Evolutionary conservation across 768 basidiomycete species (phyloP).

Genomic region (Leccinum uliginosum): DNA sequence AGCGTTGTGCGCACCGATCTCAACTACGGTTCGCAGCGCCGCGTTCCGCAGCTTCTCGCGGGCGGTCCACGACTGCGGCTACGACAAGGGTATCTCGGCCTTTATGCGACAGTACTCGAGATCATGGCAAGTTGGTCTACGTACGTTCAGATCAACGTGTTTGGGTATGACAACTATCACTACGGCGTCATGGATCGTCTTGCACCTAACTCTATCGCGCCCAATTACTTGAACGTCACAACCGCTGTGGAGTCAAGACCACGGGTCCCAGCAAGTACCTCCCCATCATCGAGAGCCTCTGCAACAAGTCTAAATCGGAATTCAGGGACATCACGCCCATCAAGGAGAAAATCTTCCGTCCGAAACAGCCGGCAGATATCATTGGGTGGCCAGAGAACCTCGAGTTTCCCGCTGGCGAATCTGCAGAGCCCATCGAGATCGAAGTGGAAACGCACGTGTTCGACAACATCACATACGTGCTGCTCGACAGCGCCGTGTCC

Average conservation of each 20-base stretch:
- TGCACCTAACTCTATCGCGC: slow-evolving; percentile 79
- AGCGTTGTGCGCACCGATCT: slow-evolving; percentile 15
- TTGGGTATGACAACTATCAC: slow-evolving; percentile 86
- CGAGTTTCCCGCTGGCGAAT: not conserved
- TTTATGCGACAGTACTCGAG: slow-evolving; percentile 74
- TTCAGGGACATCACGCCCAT: slow-evolving; percentile 59
- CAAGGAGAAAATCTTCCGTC: slow-evolving; percentile 68
- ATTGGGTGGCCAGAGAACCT: slow-evolving; percentile 88
- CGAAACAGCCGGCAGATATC: slow-evolving; percentile 59
- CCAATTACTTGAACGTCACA: slow-evolving; percentile 89
- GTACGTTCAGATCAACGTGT: slow-evolving; percentile 86
- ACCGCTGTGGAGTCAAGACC: slow-evolving; percentile 81
- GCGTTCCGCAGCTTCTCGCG: slow-evolving; percentile 29
- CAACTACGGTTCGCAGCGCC: not conserved
- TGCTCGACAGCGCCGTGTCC: not conserved
- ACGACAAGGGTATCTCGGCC: slow-evolving; percentile 73
- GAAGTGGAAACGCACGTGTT: not conserved
- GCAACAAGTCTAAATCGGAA: slow-evolving; percentile 65
- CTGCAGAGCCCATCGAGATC: not conserved
- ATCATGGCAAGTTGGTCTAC: slow-evolving; percentile 91
- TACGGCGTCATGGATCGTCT: slow-evolving; percentile 89
- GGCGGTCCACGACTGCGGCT: slow-evolving; percentile 91
- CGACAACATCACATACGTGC: no score
- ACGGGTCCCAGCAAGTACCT: slow-evolving; percentile 75
- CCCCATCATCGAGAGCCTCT: slow-evolving; percentile 71